Base-by-base conservation (phyloP, 805 yeast genomes). In the Cyberlindnera samutprakarnensis region DNA sequence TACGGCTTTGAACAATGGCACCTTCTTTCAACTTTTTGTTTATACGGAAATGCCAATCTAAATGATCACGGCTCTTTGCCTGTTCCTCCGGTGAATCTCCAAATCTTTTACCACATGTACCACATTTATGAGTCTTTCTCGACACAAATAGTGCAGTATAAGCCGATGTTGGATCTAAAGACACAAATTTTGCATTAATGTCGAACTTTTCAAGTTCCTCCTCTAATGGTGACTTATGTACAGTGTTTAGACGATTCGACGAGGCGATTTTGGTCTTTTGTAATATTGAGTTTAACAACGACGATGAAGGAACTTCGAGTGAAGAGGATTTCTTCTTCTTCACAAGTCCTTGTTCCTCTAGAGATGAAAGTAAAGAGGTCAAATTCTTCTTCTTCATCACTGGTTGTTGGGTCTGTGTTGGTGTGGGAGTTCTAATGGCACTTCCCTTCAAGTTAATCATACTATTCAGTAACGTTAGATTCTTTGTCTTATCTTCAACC, bases 1-100 rank as follows among this genome's bases (percentile, higher is more conserved):
- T 70, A 46, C 96, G 64, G 25, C 84, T 78, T 51, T 83, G 88
- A 27, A 79, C 76, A 25, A 50, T 42, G 18, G 53, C 50, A 18
- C 71, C 70, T 35, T 66, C 70, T 27, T 74, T 72, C 29, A 83
- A 63, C 47, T 81, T 78, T 53, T 84, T 85, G 56, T 86, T 90
- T 27, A 85, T 81, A 46, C 97, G 72, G 63, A 86, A 87, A 62
- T 90, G 97, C 96, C 96, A 90, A 56, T 90, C 98, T 43, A 86
- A 61, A 57, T 92, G 98, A 13, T 72, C 66, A 31, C 78, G 72
- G 37, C 71, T 70, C 29, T 59, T 57, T 6, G 57, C 56, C 23
- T 57, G 59, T 12, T 86, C 94, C 29, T 66, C 70, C 3, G 57
- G 61, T 22, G 77, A 72, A 32, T 70, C 69, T 4, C 73, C 66